phyloP scores from a whole-genome alignment of 257 asterid species.

The Cordia subcordata region DNA sequence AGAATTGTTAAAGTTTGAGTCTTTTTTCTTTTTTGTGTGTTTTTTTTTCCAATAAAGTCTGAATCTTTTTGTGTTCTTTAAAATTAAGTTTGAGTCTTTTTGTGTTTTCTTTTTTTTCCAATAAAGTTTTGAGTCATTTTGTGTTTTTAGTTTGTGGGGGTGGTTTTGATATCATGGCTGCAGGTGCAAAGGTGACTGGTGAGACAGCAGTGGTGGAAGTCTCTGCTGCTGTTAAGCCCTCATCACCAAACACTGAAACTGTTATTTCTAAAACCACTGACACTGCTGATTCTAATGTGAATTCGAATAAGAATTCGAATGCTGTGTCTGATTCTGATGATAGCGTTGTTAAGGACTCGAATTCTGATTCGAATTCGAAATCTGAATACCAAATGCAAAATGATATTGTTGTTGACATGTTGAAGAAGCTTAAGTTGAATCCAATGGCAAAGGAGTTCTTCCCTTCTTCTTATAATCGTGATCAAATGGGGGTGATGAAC shows the following conservation, averaged over 20 bases:
- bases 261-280: constrained; percentile 16
- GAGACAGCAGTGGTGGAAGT: constrained; percentile 53
- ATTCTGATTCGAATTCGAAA: constrained; percentile 44
- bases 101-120: neutral
- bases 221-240: constrained; percentile 38
- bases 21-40: constrained; percentile 14
- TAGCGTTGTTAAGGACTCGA: constrained; percentile 46
- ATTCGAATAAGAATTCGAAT: constrained; percentile 9
- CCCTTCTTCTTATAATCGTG: constrained; percentile 63
- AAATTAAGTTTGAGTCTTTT: constrained; percentile 10
- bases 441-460: constrained; percentile 89
- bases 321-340: constrained; percentile 19
- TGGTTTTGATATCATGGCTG: constrained; percentile 62
- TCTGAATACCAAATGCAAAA: constrained; percentile 65
- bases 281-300: constrained; percentile 30
- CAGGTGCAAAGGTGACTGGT: constrained; percentile 74
- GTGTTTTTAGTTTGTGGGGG: constrained; percentile 10
- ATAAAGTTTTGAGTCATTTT: constrained; percentile 17
- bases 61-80: constrained; percentile 13
- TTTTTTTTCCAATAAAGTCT: constrained; percentile 13
- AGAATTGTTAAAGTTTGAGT: constrained; percentile 14
- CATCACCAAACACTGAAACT: constrained; percentile 38
- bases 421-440: constrained; percentile 74
- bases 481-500: constrained; percentile 39
- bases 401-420: constrained; percentile 55